Evolutionary conservation across 345 rosid genomes (phyloP).

Genomic region (Capsella bursapastoris): DNA sequence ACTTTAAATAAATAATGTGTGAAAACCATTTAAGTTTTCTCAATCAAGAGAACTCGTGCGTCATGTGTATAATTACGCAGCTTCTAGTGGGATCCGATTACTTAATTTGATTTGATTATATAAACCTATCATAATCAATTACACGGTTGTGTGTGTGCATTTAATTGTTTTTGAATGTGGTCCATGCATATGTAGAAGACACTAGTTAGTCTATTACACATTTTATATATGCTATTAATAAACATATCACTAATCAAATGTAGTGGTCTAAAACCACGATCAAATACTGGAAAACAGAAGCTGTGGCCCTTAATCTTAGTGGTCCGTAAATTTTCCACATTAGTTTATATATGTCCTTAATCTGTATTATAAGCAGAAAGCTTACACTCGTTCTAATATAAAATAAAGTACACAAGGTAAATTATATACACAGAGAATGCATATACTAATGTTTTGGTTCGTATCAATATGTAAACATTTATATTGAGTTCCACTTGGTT

Average conservation of each 20-base stretch:
- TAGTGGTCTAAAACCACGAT: slow-evolving; percentile 28
- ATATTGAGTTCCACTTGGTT: no score
- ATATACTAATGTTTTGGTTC: no score
- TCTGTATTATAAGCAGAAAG: background rate
- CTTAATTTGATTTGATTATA: slow-evolving; percentile 18
- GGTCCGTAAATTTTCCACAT: background rate
- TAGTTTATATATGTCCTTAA: background rate
- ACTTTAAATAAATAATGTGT: background rate
- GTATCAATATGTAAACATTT: no score
- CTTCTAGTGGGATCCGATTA: slow-evolving; percentile 28
- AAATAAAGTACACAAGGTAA: background rate
- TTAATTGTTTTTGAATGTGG: slow-evolving; percentile 23
- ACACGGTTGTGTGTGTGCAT: slow-evolving; percentile 2
- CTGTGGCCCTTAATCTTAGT: slow-evolving; percentile 39
- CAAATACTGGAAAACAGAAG: slow-evolving; percentile 24
- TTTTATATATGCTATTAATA: slow-evolving; percentile 6
- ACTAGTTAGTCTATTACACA: background rate
- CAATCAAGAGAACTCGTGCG: background rate
- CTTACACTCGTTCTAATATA: background rate
- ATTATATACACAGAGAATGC: no score
- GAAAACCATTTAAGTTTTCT: background rate
- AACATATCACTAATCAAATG: slow-evolving; percentile 26
- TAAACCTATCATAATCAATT: slow-evolving; percentile 26
- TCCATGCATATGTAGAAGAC: slow-evolving; percentile 14
- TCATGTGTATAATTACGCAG: slow-evolving; percentile 9